Base-by-base conservation (phyloP, 2,329 filamentous ascomycete genomes). In the Endoconidiophora laricicola region DNA sequence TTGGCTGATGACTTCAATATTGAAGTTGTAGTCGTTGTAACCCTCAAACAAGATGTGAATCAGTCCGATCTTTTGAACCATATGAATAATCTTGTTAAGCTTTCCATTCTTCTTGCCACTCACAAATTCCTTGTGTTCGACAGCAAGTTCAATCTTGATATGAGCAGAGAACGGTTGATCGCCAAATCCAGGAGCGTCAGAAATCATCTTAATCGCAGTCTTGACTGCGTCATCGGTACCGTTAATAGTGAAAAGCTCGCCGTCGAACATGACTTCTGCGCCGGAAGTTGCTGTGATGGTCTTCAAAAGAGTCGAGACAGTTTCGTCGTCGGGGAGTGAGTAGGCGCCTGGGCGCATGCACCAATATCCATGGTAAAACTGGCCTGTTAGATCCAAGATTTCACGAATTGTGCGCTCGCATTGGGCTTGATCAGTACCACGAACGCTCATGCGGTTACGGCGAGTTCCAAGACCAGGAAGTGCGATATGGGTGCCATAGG, bases 11-110 rank as follows among this genome's bases (percentile, higher is more conserved):
- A 98, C 90, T 61, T 98, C 91, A 57, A 98, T 98, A 66, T 96
- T 94, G 72, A 98, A 98, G 66, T 98, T 96, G 74, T 96, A 98
- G 69, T 98, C 91, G 65, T 95, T 94, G 71, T 96, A 98, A 55
- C 87, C 88, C 62, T 98, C 91, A 58, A 98, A 98, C 55, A 98
- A 90, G 60, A 98, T 96, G 66, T 98, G 91, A 10, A 98, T 91
- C 59, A 93, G 95, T 73, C 79, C 78, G 58, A 39, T 56, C 58
- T 88, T 95, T 66, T 96, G 90, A 22, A 90, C 91, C 91, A 98
- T 98, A 22, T 53, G 51, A 20, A 53, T 53, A 60, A 98, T 98
- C 73, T 98, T 98, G 73, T 98, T 98, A 66, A 98, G 98, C 70
- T 98, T 98, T 66, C 91, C 91, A 60, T 98, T 98, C 72, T 98